These are phyloP conservation scores for Cutaneotrichosporon spelunceum DNA, from an alignment of 1,284 basidiomycete genomes.

Conservation along the genomic window DNA sequence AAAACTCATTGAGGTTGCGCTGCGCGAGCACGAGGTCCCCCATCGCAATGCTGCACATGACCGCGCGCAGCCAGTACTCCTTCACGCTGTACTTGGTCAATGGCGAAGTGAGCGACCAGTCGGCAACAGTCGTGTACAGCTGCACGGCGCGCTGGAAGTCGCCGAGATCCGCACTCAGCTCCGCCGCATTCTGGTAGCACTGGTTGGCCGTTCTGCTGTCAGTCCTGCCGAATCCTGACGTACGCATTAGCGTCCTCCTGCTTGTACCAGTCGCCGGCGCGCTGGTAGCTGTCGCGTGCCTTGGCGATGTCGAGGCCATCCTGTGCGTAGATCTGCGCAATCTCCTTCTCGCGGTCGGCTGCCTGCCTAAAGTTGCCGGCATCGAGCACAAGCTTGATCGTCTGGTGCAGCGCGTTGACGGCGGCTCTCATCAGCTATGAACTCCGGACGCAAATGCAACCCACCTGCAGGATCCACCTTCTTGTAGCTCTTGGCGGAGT, in stretches of 20 bases:
- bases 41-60: constrained; percentile 85
- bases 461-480: constrained; percentile 75
- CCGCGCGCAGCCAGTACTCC: constrained; percentile 90
- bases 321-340: constrained; percentile 86
- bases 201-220: constrained; percentile 79
- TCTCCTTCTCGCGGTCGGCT: constrained; percentile 95
- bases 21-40: constrained; percentile 77
- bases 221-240: not conserved
- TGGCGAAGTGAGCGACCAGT: constrained; percentile 73
- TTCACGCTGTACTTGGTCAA: constrained; percentile 99
- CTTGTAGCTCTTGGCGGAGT: constrained; percentile 91
- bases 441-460: constrained; percentile 33
- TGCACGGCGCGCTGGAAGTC: constrained; percentile 81
- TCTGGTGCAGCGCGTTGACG: constrained; percentile 80
- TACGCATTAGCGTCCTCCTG: constrained; percentile 95
- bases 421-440: constrained; percentile 62
- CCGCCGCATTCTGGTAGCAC: constrained; percentile 94
- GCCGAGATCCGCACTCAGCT: constrained; percentile 84
- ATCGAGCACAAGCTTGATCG: constrained; percentile 77
- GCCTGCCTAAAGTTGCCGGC: constrained; percentile 93
- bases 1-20: constrained; percentile 72
- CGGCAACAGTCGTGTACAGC: constrained; percentile 85
- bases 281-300: constrained; percentile 85
- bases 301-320: constrained; percentile 52
- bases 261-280: constrained; percentile 95